Evolutionary conservation across 1,284 basidiomycete species (phyloP).

Genomic region (Golubevia sp.): DNA sequence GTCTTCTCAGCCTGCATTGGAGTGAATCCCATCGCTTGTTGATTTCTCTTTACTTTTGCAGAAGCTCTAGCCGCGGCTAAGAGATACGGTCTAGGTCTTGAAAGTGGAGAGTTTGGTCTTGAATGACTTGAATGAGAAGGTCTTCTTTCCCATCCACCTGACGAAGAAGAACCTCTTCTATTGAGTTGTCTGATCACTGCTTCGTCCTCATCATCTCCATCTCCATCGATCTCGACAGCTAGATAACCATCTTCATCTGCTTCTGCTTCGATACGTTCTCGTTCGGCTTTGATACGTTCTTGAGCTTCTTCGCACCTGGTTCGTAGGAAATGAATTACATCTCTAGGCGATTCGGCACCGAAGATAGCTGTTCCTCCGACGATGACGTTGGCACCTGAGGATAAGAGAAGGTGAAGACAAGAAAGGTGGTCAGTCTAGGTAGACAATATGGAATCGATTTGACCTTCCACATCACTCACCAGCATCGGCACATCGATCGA

Average conservation of each 20-base stretch:
- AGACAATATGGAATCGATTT: neutral
- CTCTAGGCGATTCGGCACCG: conserved; percentile 75
- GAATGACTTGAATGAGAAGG: neutral
- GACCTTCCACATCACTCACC: conserved; percentile 64
- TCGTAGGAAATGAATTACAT: conserved; percentile 69
- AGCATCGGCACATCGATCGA: conserved; percentile 85
- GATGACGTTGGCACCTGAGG: conserved; percentile 77
- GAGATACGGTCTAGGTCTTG: neutral
- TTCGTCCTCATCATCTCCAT: conserved; percentile 35
- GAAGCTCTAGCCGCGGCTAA: neutral
- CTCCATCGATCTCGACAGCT: conserved; percentile 6
- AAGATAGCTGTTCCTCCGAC: conserved; percentile 98
- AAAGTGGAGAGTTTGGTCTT: neutral
- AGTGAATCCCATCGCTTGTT: neutral
- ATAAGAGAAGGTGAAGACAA: conserved; percentile 2
- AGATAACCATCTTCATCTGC: conserved; percentile 18
- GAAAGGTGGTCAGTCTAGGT: neutral
- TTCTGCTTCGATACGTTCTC: conserved; percentile 45
- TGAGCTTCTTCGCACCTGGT: conserved; percentile 51
- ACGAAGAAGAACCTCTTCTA: conserved; percentile 9
- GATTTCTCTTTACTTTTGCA: neutral
- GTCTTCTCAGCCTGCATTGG: neutral
- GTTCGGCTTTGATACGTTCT: conserved; percentile 45
- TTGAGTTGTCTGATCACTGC: conserved; percentile 22
- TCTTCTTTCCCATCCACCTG: neutral